Evolutionary conservation across 257 asterid species (phyloP).

Genomic region (Lavandula angustifolia): DNA sequence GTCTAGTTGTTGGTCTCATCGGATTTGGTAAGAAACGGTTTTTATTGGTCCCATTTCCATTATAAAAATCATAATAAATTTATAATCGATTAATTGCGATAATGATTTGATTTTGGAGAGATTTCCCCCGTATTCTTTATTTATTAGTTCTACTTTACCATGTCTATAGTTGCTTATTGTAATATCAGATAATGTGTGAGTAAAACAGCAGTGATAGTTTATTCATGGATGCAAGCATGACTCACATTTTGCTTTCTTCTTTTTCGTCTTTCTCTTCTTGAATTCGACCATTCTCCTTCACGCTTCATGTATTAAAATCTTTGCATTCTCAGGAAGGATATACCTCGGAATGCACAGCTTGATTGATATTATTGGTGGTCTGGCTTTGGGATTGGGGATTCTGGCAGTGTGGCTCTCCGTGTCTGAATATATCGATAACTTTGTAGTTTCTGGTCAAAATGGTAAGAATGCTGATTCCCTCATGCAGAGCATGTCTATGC

Average conservation of each 20-base stretch:
- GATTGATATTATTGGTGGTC: conserved; percentile 77
- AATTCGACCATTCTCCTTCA: conserved; percentile 3
- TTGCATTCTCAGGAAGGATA: conserved; percentile 63
- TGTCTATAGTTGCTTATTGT: not conserved
- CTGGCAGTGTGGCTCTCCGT: conserved; percentile 74
- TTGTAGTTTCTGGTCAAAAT: conserved; percentile 72
- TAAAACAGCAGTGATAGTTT: not conserved
- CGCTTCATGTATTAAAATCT: conserved; percentile 22
- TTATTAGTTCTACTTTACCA: not conserved
- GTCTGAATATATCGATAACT: conserved; percentile 60
- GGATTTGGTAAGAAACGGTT: conserved; percentile 58
- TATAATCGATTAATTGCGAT: not conserved
- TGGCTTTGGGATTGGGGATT: conserved; percentile 68
- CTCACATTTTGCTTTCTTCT: not conserved
- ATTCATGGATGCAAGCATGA: not conserved
- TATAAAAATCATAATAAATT: not conserved
- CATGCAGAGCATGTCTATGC: conserved; percentile 10
- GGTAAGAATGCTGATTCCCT: conserved; percentile 46
- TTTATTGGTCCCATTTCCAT: not conserved
- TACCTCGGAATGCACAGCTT: conserved; percentile 97
- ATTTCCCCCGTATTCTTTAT: too few species aligned
- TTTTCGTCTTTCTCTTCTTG: not conserved
- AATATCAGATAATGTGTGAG: not conserved
- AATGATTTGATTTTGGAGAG: too few species aligned
- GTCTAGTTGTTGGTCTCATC: conserved; percentile 62